A percentile compares a stretch with the other conserved stretches of the same genome.
phyloP scores from a whole-genome alignment of 2,329 filamentous ascomycete genomes.

The Trichoderma atrobrunneum region DNA sequence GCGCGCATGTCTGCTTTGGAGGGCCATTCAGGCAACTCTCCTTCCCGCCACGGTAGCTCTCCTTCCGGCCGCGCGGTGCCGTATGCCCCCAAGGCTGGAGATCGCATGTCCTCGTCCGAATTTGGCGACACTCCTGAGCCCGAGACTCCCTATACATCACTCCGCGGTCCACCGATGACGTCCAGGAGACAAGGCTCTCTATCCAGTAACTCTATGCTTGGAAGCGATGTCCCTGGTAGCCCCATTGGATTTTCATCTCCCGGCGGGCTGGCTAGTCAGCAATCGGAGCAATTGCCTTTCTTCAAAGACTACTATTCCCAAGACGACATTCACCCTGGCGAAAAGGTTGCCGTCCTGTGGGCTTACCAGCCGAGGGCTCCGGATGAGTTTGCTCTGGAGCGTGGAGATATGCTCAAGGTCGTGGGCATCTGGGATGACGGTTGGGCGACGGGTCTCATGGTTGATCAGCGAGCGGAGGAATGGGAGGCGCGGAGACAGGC shows the following conservation, averaged over 20 bases:
- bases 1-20: slow-evolving; percentile 95
- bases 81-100: slow-evolving; percentile 47
- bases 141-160: slow-evolving; percentile 53
- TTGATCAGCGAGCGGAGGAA: slow-evolving; percentile 81
- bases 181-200: slow-evolving; percentile 80
- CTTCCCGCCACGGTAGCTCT: slow-evolving; percentile 49
- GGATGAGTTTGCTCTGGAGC: slow-evolving; percentile 89
- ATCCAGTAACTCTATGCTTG: slow-evolving; percentile 77
- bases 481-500: slow-evolving; percentile 75
- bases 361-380: slow-evolving; percentile 91
- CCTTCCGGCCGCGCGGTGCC: slow-evolving; percentile 40
- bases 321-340: slow-evolving; percentile 89
- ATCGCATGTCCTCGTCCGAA: slow-evolving; percentile 66
- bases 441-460: slow-evolving; percentile 89
- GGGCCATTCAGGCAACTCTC: slow-evolving; percentile 63
- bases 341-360: slow-evolving; percentile 90
- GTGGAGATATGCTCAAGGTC: slow-evolving; percentile 97
- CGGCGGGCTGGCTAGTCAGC: slow-evolving; percentile 77
- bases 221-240: slow-evolving; percentile 67
- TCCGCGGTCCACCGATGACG: slow-evolving; percentile 57
- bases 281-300: slow-evolving; percentile 91
- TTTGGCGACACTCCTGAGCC: slow-evolving; percentile 71
- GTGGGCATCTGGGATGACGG: slow-evolving; percentile 99
- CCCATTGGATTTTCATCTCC: slow-evolving; percentile 78
- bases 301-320: slow-evolving; percentile 99